Evolutionary conservation across 1,284 basidiomycete genomes (phyloP).

Genomic region (Hypsizygus ulmarius): DNA sequence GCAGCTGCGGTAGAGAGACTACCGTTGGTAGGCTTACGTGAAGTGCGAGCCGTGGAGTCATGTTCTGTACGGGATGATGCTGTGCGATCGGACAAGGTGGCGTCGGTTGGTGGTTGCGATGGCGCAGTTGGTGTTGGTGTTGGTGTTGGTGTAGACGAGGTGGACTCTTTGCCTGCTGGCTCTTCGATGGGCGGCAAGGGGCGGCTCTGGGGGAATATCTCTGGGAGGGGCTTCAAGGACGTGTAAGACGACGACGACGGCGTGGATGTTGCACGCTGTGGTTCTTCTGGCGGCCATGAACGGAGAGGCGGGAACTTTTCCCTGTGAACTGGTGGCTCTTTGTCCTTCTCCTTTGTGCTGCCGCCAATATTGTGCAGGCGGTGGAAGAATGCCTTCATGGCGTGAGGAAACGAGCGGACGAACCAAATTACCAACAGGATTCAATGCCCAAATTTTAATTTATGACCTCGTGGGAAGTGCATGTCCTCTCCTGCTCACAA

Average conservation of each 20-base stretch:
- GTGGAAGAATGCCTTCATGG: conserved; percentile 78
- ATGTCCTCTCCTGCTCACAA: conserved; percentile 51
- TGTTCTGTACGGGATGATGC: conserved; percentile 27
- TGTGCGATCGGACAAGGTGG: conserved; percentile 25
- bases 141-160: conserved; percentile 6
- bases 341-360: conserved; percentile 59
- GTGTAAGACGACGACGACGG: conserved; percentile 47
- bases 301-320: conserved; percentile 68
- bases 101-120: conserved; percentile 27
- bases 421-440: too few species aligned
- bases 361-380: conserved; percentile 70
- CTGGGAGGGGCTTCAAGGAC: conserved; percentile 68
- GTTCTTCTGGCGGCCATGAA: conserved; percentile 53
- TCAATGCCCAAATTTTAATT: conserved; percentile 20
- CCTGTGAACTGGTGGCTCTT: conserved; percentile 40
- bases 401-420: conserved; percentile 7
- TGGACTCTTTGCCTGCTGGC: conserved; percentile 20
- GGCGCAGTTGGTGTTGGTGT: conserved; percentile 22
- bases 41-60: conserved; percentile 49
- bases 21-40: conserved; percentile 52
- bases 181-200: conserved; percentile 53
- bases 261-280: conserved; percentile 39
- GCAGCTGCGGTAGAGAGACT: conserved; percentile 32
- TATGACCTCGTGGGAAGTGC: conserved; percentile 26
- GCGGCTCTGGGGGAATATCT: conserved; percentile 46